Base-by-base conservation (phyloP, 345 rosid species). In the Psidium guajava region DNA sequence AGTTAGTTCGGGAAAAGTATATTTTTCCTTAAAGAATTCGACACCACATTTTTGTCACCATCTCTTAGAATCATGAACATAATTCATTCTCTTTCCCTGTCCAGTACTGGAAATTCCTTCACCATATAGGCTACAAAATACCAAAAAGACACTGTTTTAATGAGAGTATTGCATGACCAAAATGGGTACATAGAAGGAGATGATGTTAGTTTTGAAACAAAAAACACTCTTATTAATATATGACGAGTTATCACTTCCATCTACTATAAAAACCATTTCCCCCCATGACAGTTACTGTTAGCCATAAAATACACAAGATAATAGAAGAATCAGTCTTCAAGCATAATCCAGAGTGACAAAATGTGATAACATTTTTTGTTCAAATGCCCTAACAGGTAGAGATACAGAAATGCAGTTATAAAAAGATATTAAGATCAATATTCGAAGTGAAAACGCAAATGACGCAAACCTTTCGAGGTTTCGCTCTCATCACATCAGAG, bases 401-500 rank as follows among this genome's bases (percentile, higher is more conserved):
- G 52, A 15, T 54, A 74, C 32, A 36, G 36, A 42, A 85, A 51
- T 9, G 27, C 74, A 8, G 49, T 20, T 25, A 42, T 40, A 8
- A 74, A 42, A 25, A 81, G 24, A 47, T 64, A 12, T 3, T 24
- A 32, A 80, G 86, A 85, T 84, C 15, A 52, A 82, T 2, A 8
- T 52, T 52, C 24, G 1, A n/a, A 81, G 54, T 47, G 83, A 50
- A 81, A 47, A 21, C 15, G 83, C 7, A 82, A 82, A 84, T 83
- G 12, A 83, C n/a, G 27, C 89, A 74, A 93, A 97, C 99, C 99
- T 96, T 95, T 84, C 99, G 98, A 86, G 99, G 99, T 90, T 96
- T 96, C 55, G 93, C 94, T 91, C 92, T 97, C 99, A 97, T 97
- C 85, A 97, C 99, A 87, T 97, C 99, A 40, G 95, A 92, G 85